These are phyloP conservation scores for Cucurbita pepo DNA, from an alignment of 306 rosid genomes.

Conservation along the genomic window DNA sequence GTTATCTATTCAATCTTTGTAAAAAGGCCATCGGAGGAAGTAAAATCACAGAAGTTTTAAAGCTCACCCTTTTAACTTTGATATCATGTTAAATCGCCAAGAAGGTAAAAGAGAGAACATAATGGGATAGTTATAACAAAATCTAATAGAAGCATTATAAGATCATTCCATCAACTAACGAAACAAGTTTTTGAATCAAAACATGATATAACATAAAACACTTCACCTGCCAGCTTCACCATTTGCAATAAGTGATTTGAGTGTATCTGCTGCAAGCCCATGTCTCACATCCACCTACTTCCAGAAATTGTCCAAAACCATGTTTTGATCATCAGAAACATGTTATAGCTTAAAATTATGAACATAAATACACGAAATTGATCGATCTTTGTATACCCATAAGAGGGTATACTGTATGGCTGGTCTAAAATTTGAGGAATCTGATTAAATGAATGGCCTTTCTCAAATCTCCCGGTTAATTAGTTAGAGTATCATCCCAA, in stretches of 20 bases:
- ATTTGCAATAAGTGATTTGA: conserved; percentile 46
- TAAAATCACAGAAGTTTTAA: neutral
- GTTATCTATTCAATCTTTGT: neutral
- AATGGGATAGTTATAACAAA: neutral
- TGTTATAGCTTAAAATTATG: neutral
- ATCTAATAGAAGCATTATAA: neutral
- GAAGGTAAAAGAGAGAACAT: neutral
- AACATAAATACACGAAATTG: neutral
- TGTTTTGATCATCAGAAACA: neutral
- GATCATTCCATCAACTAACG: neutral
- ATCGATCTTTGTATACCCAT: neutral
- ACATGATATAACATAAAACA: neutral
- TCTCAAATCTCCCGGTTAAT: neutral
- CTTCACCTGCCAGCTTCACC: conserved; percentile 78
- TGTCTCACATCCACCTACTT: conserved; percentile 54
- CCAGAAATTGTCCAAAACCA: conserved; percentile 3
- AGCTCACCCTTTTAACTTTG: neutral
- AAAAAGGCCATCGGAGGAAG: neutral
- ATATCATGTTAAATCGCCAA: neutral
- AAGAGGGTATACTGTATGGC: neutral
- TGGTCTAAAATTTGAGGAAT: neutral
- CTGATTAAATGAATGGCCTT: neutral
- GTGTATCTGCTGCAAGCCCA: conserved; percentile 68
- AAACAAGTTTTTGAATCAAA: neutral
- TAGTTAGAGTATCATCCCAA: too few species aligned